These are phyloP conservation scores for Mycena olivaceomarginata DNA, from an alignment of 768 basidiomycete genomes.

Conservation along the genomic window DNA sequence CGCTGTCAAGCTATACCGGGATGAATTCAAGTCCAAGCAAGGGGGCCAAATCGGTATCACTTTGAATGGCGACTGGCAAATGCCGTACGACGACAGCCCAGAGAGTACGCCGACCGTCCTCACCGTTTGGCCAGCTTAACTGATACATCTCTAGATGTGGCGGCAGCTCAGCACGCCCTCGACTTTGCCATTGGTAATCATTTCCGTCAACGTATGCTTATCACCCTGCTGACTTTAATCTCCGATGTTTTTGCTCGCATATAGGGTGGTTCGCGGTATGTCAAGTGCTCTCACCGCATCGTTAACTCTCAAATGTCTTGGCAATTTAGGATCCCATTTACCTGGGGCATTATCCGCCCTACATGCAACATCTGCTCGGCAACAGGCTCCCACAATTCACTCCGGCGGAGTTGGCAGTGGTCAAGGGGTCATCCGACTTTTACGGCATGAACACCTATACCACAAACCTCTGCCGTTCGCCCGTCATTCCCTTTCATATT, in stretches of 20 bases:
- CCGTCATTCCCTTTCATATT: neutral
- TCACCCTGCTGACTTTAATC: slow-evolving; percentile 56
- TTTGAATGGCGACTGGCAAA: slow-evolving; percentile 84
- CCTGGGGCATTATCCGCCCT: slow-evolving; percentile 80
- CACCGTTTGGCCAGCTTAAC: neutral
- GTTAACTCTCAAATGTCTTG: slow-evolving; percentile 35
- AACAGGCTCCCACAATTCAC: slow-evolving; percentile 77
- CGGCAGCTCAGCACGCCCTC: slow-evolving; percentile 82
- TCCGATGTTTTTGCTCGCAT: slow-evolving; percentile 53
- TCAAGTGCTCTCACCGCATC: slow-evolving; percentile 39
- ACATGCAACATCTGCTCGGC: slow-evolving; percentile 73
- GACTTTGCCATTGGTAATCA: slow-evolving; percentile 82
- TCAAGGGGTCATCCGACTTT: slow-evolving; percentile 81
- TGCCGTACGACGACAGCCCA: slow-evolving; percentile 81
- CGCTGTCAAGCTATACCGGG: slow-evolving; percentile 80
- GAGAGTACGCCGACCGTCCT: slow-evolving; percentile 70
- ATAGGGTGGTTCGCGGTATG: slow-evolving; percentile 77
- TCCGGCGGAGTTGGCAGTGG: slow-evolving; percentile 71
- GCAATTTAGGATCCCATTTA: slow-evolving; percentile 77
- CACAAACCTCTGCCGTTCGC: slow-evolving; percentile 75
- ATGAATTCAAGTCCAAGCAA: slow-evolving; percentile 77
- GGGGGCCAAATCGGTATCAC: slow-evolving; percentile 87
- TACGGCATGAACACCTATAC: slow-evolving; percentile 87
- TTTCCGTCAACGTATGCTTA: slow-evolving; percentile 39
- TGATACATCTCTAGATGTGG: slow-evolving; percentile 67